phyloP scores from a whole-genome alignment of 75 land plant species.

The Isoetes taiwanensis region DNA sequence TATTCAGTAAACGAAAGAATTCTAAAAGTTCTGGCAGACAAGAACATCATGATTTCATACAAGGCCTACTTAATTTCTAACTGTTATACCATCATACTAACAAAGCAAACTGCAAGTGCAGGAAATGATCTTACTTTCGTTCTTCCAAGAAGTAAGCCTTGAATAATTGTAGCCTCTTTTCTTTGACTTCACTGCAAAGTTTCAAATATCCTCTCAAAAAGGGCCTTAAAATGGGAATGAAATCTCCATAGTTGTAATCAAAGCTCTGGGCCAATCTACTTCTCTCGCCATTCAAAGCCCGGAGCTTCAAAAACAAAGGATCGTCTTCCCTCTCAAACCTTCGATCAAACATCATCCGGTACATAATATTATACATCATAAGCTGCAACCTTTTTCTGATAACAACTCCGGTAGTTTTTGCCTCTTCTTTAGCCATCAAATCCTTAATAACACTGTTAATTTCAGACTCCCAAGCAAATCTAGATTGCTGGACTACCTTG shows the following conservation, averaged over 20 bases:
- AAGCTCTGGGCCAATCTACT: conserved; percentile 35
- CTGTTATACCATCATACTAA: background rate
- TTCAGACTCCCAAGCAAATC: conserved; percentile 66
- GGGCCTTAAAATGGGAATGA: conserved; percentile 33
- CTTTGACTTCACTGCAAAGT: conserved; percentile 24
- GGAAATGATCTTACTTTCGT: conserved; percentile 19
- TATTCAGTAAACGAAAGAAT: too few species aligned
- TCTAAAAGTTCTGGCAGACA: too few species aligned
- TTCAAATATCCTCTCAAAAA: conserved; percentile 22
- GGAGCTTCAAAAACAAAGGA: conserved; percentile 20
- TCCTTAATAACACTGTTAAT: conserved; percentile 39
- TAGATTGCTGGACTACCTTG: conserved; percentile 65
- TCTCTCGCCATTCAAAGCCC: conserved; percentile 21
- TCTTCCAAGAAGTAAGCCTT: conserved; percentile 24
- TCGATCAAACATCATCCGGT: conserved; percentile 30
- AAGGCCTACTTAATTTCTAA: background rate
- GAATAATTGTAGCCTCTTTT: conserved; percentile 21
- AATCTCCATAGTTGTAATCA: conserved; percentile 41
- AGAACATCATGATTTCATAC: too few species aligned
- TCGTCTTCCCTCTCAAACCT: conserved; percentile 28
- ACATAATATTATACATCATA: conserved; percentile 30
- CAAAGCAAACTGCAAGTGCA: background rate
- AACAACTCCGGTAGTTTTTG: conserved; percentile 14
- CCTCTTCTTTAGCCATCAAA: conserved; percentile 20
- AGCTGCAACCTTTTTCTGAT: conserved; percentile 29